Base-by-base conservation (phyloP, 2,329 filamentous ascomycete species). In the Diaporthe destruens region DNA sequence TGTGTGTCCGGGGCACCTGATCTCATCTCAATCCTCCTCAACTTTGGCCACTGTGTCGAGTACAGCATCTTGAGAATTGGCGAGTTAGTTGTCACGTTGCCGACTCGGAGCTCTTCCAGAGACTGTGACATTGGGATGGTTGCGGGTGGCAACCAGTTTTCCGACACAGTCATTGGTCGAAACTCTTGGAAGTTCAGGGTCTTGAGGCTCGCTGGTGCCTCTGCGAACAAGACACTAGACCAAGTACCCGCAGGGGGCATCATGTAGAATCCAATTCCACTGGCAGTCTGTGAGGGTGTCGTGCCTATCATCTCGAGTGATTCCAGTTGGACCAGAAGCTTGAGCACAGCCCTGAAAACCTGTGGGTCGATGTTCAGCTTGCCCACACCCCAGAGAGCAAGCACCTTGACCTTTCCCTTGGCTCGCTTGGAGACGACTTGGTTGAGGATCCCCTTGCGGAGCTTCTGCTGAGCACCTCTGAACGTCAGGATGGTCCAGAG, bases 401-500 rank as follows among this genome's bases (percentile, higher is more conserved):
- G 54, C 36, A 29, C 70, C 54, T 55, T 70, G 34, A 55, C 66
- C 16, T 55, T 39, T 36, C 53, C 29, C 39, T 59, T 44, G 3
- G 72, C 65, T 12, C 51, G 68, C 8, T 55, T 67, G 29, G 25
- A 18, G 59, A 71, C 44, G 54, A 73, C 25, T 6, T 18, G 18
- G 55, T 70, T 70, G 44, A 47, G 32, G 55, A 54, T 56, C 3
- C 55, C 29, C 18, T 53, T 61, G 34, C 34, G 55, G 7, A 67
- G 25, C 7, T 20, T 20, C 2, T 23, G 47, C 1, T 42, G 39
- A 42, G 39, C 39, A 6, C 39, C 39, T 18, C 39, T 42, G 14
- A 74, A 39, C 2, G 16, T 42, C 32, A 74, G 49, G 23, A 71
- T 53, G 6, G 18, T 73, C 73, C 73, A 74, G 7, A 74, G 65